These are phyloP conservation scores for Malus domestica DNA, from an alignment of 306 rosid genomes.

Conservation along the genomic window DNA sequence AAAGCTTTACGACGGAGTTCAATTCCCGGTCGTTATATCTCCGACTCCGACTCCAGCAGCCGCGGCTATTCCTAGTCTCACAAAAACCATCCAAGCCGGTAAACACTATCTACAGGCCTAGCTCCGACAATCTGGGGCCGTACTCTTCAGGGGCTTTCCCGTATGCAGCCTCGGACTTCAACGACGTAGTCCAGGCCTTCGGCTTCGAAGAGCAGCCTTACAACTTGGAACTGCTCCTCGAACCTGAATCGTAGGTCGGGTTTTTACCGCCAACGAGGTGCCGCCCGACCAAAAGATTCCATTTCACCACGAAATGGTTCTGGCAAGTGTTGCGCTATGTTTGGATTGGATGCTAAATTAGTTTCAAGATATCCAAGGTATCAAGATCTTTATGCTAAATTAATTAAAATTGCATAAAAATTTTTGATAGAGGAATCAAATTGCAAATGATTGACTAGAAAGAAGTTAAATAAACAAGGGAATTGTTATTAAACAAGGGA, in stretches of 20 bases:
- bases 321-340: constrained; percentile 20
- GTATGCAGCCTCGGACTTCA: constrained; percentile 60
- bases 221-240: constrained; percentile 75
- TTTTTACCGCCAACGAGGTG: constrained; percentile 85
- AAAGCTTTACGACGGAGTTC: constrained; percentile 42
- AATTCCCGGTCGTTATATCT: constrained; percentile 34
- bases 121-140: constrained; percentile 56
- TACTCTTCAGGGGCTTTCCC: constrained; percentile 55
- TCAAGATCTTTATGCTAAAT: too few species aligned
- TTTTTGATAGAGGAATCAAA: too few species aligned
- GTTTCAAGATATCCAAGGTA: too few species aligned
- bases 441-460: too few species aligned
- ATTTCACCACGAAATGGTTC: constrained; percentile 89
- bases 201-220: constrained; percentile 77
- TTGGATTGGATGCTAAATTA: too few species aligned
- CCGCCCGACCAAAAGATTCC: constrained; percentile 88
- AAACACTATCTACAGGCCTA: constrained; percentile 37
- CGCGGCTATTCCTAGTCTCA: constrained; percentile 15
- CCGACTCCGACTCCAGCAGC: constrained; percentile 22
- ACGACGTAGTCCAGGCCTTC: constrained; percentile 70
- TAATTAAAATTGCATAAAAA: too few species aligned
- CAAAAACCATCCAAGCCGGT: constrained; percentile 33
- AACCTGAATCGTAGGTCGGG: constrained; percentile 64
- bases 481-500: too few species aligned
- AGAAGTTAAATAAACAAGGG: too few species aligned